Evolutionary conservation across 2,329 filamentous ascomycete genomes (phyloP).

Genomic region (Sporothrix mexicana): DNA sequence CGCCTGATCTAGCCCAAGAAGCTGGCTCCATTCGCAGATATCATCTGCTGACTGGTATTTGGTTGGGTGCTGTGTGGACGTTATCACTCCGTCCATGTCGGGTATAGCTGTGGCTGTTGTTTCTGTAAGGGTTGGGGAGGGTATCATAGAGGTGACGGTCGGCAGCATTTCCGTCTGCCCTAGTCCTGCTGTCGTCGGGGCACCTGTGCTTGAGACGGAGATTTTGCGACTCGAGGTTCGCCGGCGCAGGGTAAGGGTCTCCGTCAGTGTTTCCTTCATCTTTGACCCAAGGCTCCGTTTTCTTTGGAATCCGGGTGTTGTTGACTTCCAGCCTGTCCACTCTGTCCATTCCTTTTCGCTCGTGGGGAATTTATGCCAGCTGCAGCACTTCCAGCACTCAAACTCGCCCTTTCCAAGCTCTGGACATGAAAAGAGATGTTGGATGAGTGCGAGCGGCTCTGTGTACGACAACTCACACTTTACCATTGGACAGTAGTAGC

Average conservation of each 20-base stretch:
- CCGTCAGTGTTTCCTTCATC: conserved; percentile 38
- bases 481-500: conserved; percentile 43
- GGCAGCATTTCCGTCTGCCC: neutral
- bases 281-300: conserved; percentile 42
- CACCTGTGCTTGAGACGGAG: neutral
- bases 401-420: conserved; percentile 42
- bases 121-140: neutral
- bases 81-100: neutral
- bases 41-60: neutral
- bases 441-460: conserved; percentile 40
- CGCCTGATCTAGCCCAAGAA: neutral
- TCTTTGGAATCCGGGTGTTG: conserved; percentile 35
- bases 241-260: conserved; percentile 32
- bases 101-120: neutral
- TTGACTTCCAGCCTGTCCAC: conserved; percentile 41
- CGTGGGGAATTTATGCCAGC: conserved; percentile 42
- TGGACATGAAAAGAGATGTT: conserved; percentile 42
- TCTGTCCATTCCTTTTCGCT: conserved; percentile 44
- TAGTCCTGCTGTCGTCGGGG: neutral
- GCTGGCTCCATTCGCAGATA: conserved; percentile 24
- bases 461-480: conserved; percentile 39
- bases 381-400: conserved; percentile 42
- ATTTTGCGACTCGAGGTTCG: conserved; percentile 28
- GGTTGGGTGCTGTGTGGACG: neutral
- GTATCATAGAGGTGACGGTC: neutral